Conservation (phyloP, 129 eudicot species). For the Centella asiatica region DNA sequence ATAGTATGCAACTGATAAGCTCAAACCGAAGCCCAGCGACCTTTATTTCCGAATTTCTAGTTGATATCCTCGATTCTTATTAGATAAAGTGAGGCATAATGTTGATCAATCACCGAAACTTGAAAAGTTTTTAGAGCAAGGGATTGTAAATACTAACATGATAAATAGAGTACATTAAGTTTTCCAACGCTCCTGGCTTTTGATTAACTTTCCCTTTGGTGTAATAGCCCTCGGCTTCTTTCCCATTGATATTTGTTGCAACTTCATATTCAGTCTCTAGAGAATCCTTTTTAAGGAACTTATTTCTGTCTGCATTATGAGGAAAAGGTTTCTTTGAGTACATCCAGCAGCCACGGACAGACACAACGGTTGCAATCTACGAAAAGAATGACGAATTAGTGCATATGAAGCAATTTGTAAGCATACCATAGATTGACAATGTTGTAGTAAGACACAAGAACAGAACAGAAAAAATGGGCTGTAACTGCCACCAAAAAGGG, state of each 20-base stretch:
- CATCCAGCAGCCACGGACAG: constrained; percentile 66
- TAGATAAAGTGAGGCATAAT: neutral
- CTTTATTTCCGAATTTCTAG: neutral
- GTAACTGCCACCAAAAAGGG: too few species aligned
- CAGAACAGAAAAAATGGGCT: too few species aligned
- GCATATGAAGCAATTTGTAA: neutral
- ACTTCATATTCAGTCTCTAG: neutral
- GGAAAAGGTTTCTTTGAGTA: constrained; percentile 19
- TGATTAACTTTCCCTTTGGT: constrained; percentile 12
- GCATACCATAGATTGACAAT: neutral
- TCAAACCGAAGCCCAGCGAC: neutral
- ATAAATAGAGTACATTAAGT: constrained; percentile 44
- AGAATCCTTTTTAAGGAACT: constrained; percentile 26
- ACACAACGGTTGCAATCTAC: constrained; percentile 60
- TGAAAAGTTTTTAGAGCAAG: neutral
- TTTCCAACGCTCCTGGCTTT: constrained; percentile 47
- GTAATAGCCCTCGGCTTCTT: too few species aligned
- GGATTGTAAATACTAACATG: constrained; percentile 31
- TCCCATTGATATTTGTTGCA: constrained; percentile 6
- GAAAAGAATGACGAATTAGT: constrained; percentile 10
- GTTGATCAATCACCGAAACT: too few species aligned
- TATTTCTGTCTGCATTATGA: constrained; percentile 31
- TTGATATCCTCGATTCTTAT: neutral
- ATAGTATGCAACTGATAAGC: neutral
- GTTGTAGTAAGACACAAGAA: neutral